phyloP scores from a whole-genome alignment of 1,139 yeast species.

The Maudiozyma humilis region DNA sequence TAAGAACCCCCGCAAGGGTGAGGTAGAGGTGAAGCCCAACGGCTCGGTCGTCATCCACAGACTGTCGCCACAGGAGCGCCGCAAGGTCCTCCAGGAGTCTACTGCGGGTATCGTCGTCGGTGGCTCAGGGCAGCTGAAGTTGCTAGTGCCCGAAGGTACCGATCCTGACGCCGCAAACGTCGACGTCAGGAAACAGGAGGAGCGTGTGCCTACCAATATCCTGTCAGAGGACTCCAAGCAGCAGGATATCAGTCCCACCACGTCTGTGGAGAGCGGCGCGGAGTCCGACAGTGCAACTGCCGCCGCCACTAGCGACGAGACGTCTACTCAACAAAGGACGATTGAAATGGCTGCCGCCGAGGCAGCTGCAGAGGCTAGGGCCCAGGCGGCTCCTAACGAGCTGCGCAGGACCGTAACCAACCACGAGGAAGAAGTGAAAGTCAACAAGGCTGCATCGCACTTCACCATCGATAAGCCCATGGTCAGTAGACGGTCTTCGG shows the following conservation, averaged over 20 bases:
- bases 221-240: background rate
- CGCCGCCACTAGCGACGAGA: conserved; percentile 23
- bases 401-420: conserved; percentile 25
- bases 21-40: conserved; percentile 55
- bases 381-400: conserved; percentile 29
- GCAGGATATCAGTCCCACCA: background rate
- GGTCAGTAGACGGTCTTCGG: conserved; percentile 33
- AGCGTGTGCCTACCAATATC: conserved; percentile 5
- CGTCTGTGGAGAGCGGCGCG: conserved; percentile 8
- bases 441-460: conserved; percentile 37
- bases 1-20: conserved; percentile 57
- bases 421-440: conserved; percentile 38
- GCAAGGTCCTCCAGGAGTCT: conserved; percentile 42
- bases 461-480: conserved; percentile 45
- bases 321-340: conserved; percentile 19
- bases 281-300: conserved; percentile 12
- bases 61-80: conserved; percentile 52
- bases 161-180: background rate
- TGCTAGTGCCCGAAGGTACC: conserved; percentile 17
- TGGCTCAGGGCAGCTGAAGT: conserved; percentile 59
- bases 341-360: conserved; percentile 31
- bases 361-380: conserved; percentile 33
- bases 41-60: conserved; percentile 58
- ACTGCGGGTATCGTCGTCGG: conserved; percentile 78
- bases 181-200: conserved; percentile 10